phyloP scores from a whole-genome alignment of 2,329 filamentous ascomycete genomes.

The Sclerotinia sclerotiorum region DNA sequence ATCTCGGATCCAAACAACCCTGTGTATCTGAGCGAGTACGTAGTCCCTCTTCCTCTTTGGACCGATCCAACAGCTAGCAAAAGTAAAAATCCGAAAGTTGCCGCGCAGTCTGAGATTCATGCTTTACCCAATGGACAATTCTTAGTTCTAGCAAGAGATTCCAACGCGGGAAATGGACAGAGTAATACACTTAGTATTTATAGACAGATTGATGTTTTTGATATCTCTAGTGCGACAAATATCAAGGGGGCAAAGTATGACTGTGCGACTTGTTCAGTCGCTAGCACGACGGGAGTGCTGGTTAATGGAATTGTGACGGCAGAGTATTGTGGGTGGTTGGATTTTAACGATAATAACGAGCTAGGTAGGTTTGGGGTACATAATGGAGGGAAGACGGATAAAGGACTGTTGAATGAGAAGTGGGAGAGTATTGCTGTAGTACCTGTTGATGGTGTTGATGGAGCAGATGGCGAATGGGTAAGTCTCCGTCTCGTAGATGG shows the following conservation, averaged over 20 bases:
- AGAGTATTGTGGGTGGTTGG: slow-evolving; percentile 64
- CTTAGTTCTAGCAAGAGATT: slow-evolving; percentile 65
- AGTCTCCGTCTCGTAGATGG: neutral
- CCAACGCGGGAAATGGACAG: slow-evolving; percentile 57
- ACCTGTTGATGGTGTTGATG: slow-evolving; percentile 52
- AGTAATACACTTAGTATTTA: slow-evolving; percentile 56
- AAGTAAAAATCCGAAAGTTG: slow-evolving; percentile 52
- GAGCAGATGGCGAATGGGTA: slow-evolving; percentile 55
- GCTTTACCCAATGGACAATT: slow-evolving; percentile 63
- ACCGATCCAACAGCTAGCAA: slow-evolving; percentile 45
- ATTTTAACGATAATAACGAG: slow-evolving; percentile 66
- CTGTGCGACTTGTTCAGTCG: slow-evolving; percentile 41
- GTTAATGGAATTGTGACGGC: slow-evolving; percentile 55
- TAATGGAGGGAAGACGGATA: slow-evolving; percentile 64
- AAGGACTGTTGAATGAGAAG: slow-evolving; percentile 67
- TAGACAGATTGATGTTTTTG: slow-evolving; percentile 68
- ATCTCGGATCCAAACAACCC: slow-evolving; percentile 48
- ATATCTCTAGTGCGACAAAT: slow-evolving; percentile 61
- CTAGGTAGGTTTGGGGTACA: slow-evolving; percentile 65
- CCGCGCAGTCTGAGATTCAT: slow-evolving; percentile 68
- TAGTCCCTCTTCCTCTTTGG: slow-evolving; percentile 64
- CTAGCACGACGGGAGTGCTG: slow-evolving; percentile 51
- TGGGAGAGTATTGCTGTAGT: slow-evolving; percentile 70
- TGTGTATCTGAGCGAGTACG: slow-evolving; percentile 59
- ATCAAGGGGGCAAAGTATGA: slow-evolving; percentile 51